Evolutionary conservation across 805 yeast genomes (phyloP), one percentile per base, ranked within the genome.

Genomic region (Wickerhamiella brachini): DNA sequence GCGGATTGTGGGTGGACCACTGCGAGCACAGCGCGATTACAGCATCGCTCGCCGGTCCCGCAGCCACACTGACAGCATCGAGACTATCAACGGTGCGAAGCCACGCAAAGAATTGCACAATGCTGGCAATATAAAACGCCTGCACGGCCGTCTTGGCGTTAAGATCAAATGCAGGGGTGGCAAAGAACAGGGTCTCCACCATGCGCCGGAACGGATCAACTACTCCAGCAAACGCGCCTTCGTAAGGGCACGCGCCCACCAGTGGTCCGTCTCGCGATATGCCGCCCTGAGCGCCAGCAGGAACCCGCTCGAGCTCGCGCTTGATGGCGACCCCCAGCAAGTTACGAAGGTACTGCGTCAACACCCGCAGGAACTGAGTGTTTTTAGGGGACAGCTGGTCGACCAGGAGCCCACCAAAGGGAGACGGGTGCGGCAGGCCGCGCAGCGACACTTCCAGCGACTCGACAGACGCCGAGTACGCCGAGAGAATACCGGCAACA

Each of bases 341-440:
- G 1, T 58, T 57, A 18, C 42, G 48, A 5, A 55, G 18, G 39
- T 54, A 57, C 43, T 56, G 55, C 34, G 57, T 53, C 31, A 57
- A 45, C 1, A 54, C 55, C 1, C 63, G 55, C 45, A 59, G 31
- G 39, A 57, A 53, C 46, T 59, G 59, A 12, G 53, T 42, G 3
- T 52, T 49, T 6, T 58, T 51, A 2, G 51, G 31, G 10, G 56
- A 50, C 22, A 59, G 53, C 55, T 81, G 87, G 42, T 72, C 70
- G 2, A 79, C 66, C 0, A 83, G 60, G 12, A 79, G 55, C 0
- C 74, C 73, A 1, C 72, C 72, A n/a, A 61, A 53, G 5, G 62
- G 55, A 21, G 58, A 48, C 1, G 56, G 26, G 44, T 56, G 54
- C 21, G 49, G 12, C n/a, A 34, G 45, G 15, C 63, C 63, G 0